Base-by-base conservation (phyloP, 1,139 yeast species). In the Zygoascus meyerae region DNA sequence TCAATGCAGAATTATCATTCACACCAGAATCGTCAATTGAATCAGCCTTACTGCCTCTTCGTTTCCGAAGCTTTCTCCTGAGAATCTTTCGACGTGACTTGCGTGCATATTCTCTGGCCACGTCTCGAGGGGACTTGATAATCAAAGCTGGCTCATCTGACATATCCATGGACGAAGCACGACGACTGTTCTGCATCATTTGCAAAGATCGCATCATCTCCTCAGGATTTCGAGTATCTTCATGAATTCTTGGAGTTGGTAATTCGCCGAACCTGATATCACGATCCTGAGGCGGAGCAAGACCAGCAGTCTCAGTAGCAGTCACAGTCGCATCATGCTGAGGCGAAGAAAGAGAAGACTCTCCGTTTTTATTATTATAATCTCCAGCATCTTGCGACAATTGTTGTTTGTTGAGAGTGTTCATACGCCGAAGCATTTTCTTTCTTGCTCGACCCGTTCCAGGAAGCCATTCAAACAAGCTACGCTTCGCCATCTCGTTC, bases 121-220 rank as follows among this genome's bases (percentile, higher is more conserved):
- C 56, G 40, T 83, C 95, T 34, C 80, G 77, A 1, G 96, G 97
- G 1, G 95, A 81, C 54, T 78, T 77, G 47, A 89, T 84, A 10
- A 85, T 79, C 42, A 90, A 68, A 0, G 94, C 89, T 9, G 95
- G 96, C 2, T 90, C 96, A 33, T 81, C 82, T 30, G 80, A 81
- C 37, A 69, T 71, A 9, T 68, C 71, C 33, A 28, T 44, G 8
- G 42, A 32, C 5, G 61, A 43, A 32, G 48, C 40, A 15, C 56
- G 42, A 34, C 75, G 75, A 21, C 18, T 37, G 46, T 74, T 72
- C 58, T 81, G 83, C 66, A 87, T 70, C 81, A 86, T 80, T 44
- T 86, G 82, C 54, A 87, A 83, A 1, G 95, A 86, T 67, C 83
- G 74, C 60, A 73, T 83, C 81, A 89, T 83, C 60, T 89, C 96